Base-by-base conservation (phyloP, 2,329 filamentous ascomycete genomes). In the Onygenales sp. region DNA sequence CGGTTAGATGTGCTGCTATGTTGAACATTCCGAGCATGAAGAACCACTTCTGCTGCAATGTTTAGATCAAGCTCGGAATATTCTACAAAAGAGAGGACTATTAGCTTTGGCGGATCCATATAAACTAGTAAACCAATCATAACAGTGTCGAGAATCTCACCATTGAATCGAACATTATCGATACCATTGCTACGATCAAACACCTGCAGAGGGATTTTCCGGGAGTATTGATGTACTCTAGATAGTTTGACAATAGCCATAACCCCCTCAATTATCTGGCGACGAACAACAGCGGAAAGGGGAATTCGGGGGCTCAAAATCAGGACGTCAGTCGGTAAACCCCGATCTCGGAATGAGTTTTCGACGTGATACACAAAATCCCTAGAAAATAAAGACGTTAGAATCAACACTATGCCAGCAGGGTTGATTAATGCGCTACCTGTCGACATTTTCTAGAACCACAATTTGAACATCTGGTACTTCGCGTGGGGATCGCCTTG, bases 391-490 rank as follows among this genome's bases (percentile, higher is more conserved):
- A 55, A 60, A 51, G 54, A 55, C 52, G 53, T 27, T 56, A 51
- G 44, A 21, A 38, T 43, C 46, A 55, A 52, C 44, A 51, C 31
- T 54, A 14, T 27, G 45, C 17, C 9, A 36, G 52, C 11, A 38
- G 44, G 14, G 50, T 35, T 11, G 17, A 9, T 32, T 32, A 42
- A 39, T 38, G 47, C 27, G 69, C 58, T 57, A 77, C 75, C 72
- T 78, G 55, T 85, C 82, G 10, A 94, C 78, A 60, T 90, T 84
- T 58, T 92, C 84, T 44, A 92, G 76, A 5, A 94, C 80, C 32
- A 96, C 81, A 33, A 97, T 82, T 66, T 96, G 90, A 13, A 96
- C 86, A 61, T 97, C 90, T 2, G 92, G 91, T 21, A 96, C 84
- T 58, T 93, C 83, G 54, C 79, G 75, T 4, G 87, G 83, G 54